These are phyloP conservation scores for Corynespora cassiicola DNA, from an alignment of 2,329 filamentous ascomycete species.

Conservation along the genomic window DNA sequence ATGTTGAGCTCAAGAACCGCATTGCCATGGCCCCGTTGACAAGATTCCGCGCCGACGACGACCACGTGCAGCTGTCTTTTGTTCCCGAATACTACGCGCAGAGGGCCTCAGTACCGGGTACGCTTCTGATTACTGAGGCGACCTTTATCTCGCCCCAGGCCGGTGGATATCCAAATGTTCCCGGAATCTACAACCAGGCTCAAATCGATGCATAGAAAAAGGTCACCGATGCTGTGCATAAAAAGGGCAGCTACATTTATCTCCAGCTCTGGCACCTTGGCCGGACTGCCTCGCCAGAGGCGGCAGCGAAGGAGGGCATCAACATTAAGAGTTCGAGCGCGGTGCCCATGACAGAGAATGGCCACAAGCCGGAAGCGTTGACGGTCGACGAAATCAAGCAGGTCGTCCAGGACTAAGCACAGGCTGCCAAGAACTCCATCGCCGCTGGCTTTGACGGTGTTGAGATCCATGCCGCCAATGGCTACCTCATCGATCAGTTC, in stretches of 20 bases:
- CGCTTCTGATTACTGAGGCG: conserved; percentile 65
- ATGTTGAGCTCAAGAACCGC: conserved; percentile 40
- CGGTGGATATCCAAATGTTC: conserved; percentile 59
- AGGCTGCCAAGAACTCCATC: conserved; percentile 53
- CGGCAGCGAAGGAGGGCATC: conserved; percentile 44
- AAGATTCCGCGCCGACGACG: conserved; percentile 52
- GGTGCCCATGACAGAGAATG: conserved; percentile 48
- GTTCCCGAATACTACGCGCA: conserved; percentile 62
- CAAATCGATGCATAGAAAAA: conserved; percentile 64
- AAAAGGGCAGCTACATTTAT: conserved; percentile 66
- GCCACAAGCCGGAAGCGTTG: conserved; percentile 46
- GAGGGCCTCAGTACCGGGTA: conserved; percentile 59
- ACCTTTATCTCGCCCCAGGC: conserved; percentile 57
- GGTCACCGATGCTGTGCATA: conserved; percentile 68
- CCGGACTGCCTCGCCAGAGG: conserved; percentile 55
- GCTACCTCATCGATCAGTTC: conserved; percentile 73
- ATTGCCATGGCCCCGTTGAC: conserved; percentile 46
- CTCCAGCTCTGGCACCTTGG: conserved; percentile 69
- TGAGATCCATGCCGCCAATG: conserved; percentile 65
- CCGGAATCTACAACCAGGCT: conserved; percentile 61
- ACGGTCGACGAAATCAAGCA: conserved; percentile 48
- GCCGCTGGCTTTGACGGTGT: conserved; percentile 68
- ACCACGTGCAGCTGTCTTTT: conserved; percentile 54
- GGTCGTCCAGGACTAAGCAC: conserved; percentile 46
- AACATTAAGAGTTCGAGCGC: conserved; percentile 41